Evolutionary conservation across 2,329 filamentous ascomycete genomes (phyloP).

Genomic region (Aspergillus spinulosporus): DNA sequence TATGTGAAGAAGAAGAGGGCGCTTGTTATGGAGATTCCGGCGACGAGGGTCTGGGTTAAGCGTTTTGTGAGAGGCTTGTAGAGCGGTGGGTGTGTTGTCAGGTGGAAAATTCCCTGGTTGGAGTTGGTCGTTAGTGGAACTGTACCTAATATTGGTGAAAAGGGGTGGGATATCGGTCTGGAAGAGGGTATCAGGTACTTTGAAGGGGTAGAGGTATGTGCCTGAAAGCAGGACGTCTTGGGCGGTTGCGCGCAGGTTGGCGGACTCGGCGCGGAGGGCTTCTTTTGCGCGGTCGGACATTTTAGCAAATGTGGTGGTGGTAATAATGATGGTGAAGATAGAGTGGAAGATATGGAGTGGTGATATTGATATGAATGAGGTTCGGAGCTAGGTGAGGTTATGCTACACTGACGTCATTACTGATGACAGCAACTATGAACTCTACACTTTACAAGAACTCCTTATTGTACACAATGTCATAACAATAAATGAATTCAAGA

Average conservation of each 20-base stretch:
- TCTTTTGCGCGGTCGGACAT: conserved; percentile 57
- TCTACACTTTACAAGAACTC: not conserved
- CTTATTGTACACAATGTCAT: not conserved
- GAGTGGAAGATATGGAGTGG: too few species aligned
- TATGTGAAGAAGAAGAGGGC: conserved; percentile 90
- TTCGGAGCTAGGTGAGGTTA: not conserved
- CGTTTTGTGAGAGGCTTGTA: conserved; percentile 61
- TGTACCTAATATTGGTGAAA: too few species aligned
- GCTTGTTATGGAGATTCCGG: conserved; percentile 70
- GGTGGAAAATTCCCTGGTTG: conserved; percentile 60
- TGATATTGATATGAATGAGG: not conserved
- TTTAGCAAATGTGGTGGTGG: not conserved
- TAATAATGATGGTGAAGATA: too few species aligned
- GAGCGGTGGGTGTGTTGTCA: conserved; percentile 57
- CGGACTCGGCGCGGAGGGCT: conserved; percentile 67
- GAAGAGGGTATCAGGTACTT: conserved; percentile 40
- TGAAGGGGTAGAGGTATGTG: conserved; percentile 84
- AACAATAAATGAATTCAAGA: conserved; percentile 2
- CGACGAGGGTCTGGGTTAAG: conserved; percentile 62
- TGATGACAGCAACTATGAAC: not conserved
- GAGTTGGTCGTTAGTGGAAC: not conserved
- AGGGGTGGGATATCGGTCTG: too few species aligned
- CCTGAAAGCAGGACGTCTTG: conserved; percentile 71
- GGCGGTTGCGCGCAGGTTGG: conserved; percentile 63
- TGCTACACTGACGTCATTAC: conserved; percentile 1